Percentiles rank a stretch among this genome's conserved stretches.
phyloP scores from a whole-genome alignment of 768 basidiomycete species.

The Podaxis rugospora region DNA sequence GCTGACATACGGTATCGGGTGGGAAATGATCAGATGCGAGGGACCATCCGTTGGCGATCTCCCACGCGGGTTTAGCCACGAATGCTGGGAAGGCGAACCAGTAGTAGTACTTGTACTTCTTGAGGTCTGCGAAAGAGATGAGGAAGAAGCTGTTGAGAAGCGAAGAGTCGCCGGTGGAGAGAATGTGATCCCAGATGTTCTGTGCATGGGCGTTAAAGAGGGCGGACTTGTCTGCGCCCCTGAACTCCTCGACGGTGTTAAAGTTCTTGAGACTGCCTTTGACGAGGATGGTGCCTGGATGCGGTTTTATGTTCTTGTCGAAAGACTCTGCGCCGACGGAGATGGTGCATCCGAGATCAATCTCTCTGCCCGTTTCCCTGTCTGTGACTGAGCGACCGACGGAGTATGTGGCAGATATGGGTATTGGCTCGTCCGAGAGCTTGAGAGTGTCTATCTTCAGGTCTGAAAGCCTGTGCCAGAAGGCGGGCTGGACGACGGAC shows the following conservation, averaged over 20 bases:
- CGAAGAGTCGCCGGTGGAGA: slow-evolving; percentile 45
- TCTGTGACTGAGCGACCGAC: slow-evolving; percentile 71
- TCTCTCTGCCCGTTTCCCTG: slow-evolving; percentile 67
- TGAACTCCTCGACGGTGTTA: slow-evolving; percentile 97
- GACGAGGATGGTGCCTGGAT: slow-evolving; percentile 28
- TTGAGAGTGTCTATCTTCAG: slow-evolving; percentile 90
- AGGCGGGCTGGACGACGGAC: slow-evolving; percentile 82
- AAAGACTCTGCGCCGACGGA: slow-evolving; percentile 66
- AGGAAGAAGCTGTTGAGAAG: slow-evolving; percentile 77
- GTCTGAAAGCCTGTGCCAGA: slow-evolving; percentile 88
- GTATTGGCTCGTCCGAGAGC: slow-evolving; percentile 67
- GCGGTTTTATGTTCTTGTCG: slow-evolving; percentile 21
- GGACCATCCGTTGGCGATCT: slow-evolving; percentile 66
- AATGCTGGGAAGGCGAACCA: slow-evolving; percentile 98
- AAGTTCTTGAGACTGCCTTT: slow-evolving; percentile 84
- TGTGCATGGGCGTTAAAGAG: slow-evolving; percentile 73
- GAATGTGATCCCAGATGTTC: slow-evolving; percentile 70
- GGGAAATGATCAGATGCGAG: slow-evolving; percentile 41
- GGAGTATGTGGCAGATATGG: slow-evolving; percentile 64
- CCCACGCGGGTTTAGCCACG: slow-evolving; percentile 87
- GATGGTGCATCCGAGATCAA: slow-evolving; percentile 68
- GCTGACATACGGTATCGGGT: slow-evolving; percentile 31
- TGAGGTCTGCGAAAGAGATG: slow-evolving; percentile 94
- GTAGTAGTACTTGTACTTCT: slow-evolving; percentile 97
- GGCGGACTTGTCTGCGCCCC: slow-evolving; percentile 81